Evolutionary conservation across 2,329 filamentous ascomycete genomes (phyloP), one percentile per base, ranked within the genome.

Genomic region (Dactylonectria macrodidyma): DNA sequence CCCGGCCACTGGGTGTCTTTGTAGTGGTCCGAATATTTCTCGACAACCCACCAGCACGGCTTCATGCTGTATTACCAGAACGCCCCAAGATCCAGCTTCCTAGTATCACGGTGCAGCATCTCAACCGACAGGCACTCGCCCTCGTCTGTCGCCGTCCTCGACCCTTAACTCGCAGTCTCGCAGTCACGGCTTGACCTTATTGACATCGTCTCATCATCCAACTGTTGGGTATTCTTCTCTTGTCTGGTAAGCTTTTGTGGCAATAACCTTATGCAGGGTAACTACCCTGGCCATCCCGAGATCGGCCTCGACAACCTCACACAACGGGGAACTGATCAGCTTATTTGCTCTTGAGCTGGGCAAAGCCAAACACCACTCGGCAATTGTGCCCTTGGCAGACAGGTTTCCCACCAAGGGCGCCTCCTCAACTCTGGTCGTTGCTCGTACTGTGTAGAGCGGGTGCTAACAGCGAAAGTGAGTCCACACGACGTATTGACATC

Each of bases 91-190:
- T 79, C 81, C 79, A 80, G 80, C 81, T 82, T 82, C 77, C 80
- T 76, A 83, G 84, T 86, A 84, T 84, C 81, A 85, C 84, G 78
- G 81, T 84, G 83, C 83, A 84, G 81, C 83, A 84, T 84, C 83
- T 83, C 82, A 85, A 87, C 83, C 80, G 78, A 87, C 85, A 73
- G 71, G 78, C 75, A 73, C 77, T 81, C 76, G 54, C 77, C 78
- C 75, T 81, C 76, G 78, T 77, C 73, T 74, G 69, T 72, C 67
- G 67, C 66, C 55, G 68, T 66, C 62, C 65, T 62, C 70, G 55
- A 68, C 64, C 58, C 62, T 66, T 70, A 65, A 66, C 56, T 64
- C 59, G 56, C 61, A 56, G 54, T 52, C 38, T 68, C 62, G 67
- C 69, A 65, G 63, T 60, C 47, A 52, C 64, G 41, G 65, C 50